Conservation (phyloP, 1,284 basidiomycete species). For the Microbotryomycetes sp. region DNA sequence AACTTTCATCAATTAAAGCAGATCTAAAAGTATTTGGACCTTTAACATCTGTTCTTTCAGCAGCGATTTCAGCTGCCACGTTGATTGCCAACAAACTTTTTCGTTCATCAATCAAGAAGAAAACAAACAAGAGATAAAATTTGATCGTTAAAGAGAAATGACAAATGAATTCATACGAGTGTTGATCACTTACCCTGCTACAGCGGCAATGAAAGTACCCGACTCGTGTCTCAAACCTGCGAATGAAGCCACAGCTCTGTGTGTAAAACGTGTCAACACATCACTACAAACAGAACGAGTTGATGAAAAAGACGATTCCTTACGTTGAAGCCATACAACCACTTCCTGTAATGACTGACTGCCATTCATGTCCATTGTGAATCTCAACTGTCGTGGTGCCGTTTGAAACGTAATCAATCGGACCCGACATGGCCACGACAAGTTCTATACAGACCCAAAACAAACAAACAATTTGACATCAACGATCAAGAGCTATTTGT, state of each 20-base stretch:
- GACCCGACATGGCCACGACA: constrained; percentile 75
- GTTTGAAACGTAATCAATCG: constrained; percentile 78
- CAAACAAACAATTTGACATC: background rate
- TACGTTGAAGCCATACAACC: constrained; percentile 81
- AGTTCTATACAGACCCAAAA: constrained; percentile 52
- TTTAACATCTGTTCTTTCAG: constrained; percentile 57
- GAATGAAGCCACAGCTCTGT: constrained; percentile 51
- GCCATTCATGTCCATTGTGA: constrained; percentile 67
- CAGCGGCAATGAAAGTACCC: constrained; percentile 63
- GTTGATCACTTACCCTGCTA: constrained; percentile 58
- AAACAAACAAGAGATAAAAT: background rate
- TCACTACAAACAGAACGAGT: constrained; percentile 20
- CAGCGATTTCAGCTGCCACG: constrained; percentile 75
- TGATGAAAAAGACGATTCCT: constrained; percentile 61
- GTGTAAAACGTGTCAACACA: background rate
- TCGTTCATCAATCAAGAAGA: constrained; percentile 5
- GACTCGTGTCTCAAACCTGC: constrained; percentile 44
- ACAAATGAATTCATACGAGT: background rate
- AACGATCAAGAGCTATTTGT: background rate
- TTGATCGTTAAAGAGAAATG: background rate
- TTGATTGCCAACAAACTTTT: constrained; percentile 70
- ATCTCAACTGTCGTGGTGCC: constrained; percentile 62
- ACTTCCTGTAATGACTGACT: constrained; percentile 78
- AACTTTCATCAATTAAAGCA: constrained; percentile 76
- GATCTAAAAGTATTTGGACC: constrained; percentile 85